Conservation (phyloP, 495 filamentous ascomycete genomes). For the Hypoxylon cercidicola region DNA sequence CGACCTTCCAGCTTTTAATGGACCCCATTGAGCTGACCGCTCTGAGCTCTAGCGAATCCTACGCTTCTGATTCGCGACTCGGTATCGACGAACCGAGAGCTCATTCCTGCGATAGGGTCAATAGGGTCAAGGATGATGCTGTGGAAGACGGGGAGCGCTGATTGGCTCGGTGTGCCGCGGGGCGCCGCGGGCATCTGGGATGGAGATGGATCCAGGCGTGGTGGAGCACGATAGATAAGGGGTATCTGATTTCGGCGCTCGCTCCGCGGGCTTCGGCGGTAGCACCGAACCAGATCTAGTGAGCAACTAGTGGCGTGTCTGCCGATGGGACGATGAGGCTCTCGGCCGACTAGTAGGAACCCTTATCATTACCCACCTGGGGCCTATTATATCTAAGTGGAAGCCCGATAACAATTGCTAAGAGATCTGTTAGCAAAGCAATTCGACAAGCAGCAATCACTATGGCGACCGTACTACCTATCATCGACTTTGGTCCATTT, state of each 20-base stretch:
- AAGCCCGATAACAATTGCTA: neutral
- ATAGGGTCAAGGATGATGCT: neutral
- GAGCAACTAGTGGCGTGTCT: neutral
- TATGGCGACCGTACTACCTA: constrained; percentile 1
- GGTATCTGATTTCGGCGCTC: neutral
- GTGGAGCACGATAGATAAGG: constrained; percentile 4
- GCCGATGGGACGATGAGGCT: neutral
- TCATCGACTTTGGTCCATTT: constrained; percentile 11
- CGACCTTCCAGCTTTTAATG: neutral
- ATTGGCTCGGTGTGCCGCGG: constrained; percentile 2
- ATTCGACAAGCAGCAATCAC: neutral
- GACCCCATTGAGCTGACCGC: too few species aligned
- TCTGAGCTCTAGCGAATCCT: too few species aligned
- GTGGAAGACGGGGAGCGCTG: neutral
- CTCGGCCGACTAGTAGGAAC: neutral
- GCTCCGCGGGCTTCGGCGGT: constrained; percentile 1
- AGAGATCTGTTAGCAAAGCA: neutral
- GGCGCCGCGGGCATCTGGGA: neutral
- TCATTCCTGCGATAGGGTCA: neutral
- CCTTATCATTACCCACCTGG: neutral
- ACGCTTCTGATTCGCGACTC: neutral
- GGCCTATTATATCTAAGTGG: constrained; percentile 1
- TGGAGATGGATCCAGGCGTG: neutral
- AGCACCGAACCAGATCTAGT: neutral
- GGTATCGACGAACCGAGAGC: neutral